Conservation (phyloP, 108 stramenopile species). For the Nitzschia inconspicua region DNA sequence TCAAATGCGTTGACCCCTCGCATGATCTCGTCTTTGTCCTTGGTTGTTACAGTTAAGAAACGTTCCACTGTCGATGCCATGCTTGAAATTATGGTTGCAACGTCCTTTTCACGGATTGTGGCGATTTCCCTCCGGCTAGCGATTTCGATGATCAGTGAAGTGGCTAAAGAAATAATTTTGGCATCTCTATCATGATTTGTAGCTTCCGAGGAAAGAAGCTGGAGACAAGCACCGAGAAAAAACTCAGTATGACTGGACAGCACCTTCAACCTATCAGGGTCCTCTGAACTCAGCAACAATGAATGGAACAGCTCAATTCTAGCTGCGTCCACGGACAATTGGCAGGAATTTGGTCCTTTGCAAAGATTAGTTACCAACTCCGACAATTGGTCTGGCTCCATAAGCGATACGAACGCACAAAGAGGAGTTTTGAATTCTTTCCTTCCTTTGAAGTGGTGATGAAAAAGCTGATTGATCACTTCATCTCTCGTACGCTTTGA, state of each 20-base stretch:
- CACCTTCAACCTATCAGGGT: not conserved
- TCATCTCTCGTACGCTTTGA: not conserved
- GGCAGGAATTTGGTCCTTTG: no score
- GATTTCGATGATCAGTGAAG: constrained; percentile 34
- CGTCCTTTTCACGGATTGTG: constrained; percentile 49
- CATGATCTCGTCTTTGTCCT: not conserved
- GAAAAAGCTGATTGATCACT: not conserved
- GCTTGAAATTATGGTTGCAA: constrained; percentile 49
- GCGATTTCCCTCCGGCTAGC: constrained; percentile 51
- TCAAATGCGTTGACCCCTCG: constrained; percentile 27
- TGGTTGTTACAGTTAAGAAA: not conserved
- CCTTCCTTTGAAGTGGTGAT: not conserved
- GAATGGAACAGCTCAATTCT: not conserved
- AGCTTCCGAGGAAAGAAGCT: constrained; percentile 1
- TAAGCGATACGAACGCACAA: constrained; percentile 1
- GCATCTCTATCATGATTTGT: not conserved
- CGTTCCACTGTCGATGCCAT: constrained; percentile 27
- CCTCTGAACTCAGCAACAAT: not conserved
- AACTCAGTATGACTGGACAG: not conserved
- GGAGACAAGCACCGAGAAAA: not conserved
- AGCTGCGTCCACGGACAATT: not conserved
- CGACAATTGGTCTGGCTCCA: constrained; percentile 9
- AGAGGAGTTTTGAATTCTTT: constrained; percentile 7
- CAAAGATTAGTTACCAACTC: constrained; percentile 9
- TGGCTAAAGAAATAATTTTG: not conserved